Base-by-base conservation (phyloP, 805 yeast genomes). In the Isabelozyma heimii region DNA sequence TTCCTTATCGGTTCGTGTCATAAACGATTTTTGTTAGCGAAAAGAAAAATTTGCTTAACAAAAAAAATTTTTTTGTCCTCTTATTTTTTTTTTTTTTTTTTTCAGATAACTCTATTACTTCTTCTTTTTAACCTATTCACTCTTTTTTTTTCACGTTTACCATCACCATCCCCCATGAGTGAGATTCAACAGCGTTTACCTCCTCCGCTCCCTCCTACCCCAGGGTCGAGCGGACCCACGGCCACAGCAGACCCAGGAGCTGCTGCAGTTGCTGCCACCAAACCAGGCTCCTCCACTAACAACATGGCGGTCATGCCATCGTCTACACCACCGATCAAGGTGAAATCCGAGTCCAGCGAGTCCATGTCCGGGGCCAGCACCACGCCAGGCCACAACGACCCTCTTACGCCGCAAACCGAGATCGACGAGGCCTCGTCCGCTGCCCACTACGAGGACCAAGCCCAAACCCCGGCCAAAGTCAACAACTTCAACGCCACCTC, bases 161-260 rank as follows among this genome's bases (percentile, higher is more conserved):
- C 17, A 5, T 14, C 40, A 17, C 40, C 40, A 30, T 9, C 35
- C 35, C 35, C 35, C 15, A 55, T 56, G 59, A 56, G 59, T 48
- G 59, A 56, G 48, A 56, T 56, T 10, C 54, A 53, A 42, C 59
- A 46, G 42, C 57, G 53, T 44, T 42, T 42, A 42, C 44, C 51
- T 45, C 54, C 54, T 16, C 48, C 52, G 20, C 40, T 54, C 16
- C 17, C 37, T 30, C 35, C 35, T 13, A 30, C 35, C 10, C 37
- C 46, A 7, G 41, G 42, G 28, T 6, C 49, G 8, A 43, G 48
- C 15, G 28, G 41, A 8, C 26, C 49, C 15, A 15, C 44, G 13
- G 17, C 15, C n/a, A 20, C 48, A 24, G 28, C 20, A 12, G 26
- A 20, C 43, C 4, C 24, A 26, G 24, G 13, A 4, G 40, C 40